Evolutionary conservation across 2,329 filamentous ascomycete species (phyloP), one percentile per base, ranked within the genome.

Genomic region (Raffaelea ambrosiae): DNA sequence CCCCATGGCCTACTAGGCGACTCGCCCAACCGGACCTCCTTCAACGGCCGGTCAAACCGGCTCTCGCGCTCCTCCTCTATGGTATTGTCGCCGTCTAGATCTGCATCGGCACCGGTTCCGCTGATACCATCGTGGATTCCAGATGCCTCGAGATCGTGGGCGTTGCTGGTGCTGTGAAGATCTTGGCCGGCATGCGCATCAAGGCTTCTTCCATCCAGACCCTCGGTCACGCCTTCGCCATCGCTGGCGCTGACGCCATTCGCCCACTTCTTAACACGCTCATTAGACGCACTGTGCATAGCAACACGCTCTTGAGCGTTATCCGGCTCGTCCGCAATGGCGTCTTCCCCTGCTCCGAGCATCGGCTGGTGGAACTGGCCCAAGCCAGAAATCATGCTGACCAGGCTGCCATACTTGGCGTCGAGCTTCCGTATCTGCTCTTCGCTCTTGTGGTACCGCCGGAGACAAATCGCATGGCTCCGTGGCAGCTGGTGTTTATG

Each of bases 401-500:
- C 88, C 40, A 96, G 71, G 62, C 84, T 91, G 54, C 88, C 89
- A 62, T 96, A 97, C 64, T 96, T 97, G 53, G 88, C 88, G 63
- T 97, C 91, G 48, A 97, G 73, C 65, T 94, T 87, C 55, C 82
- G 81, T 60, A 95, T 86, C 59, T 90, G 86, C 53, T 86, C 79
- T 57, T 91, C 84, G 59, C 90, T 91, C 64, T 81, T 84, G 66
- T 95, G 88, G 62, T 95, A 95, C 49, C 90, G 80, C 59, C 86
- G 83, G 51, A 97, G 82, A 64, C 91, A 97, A 40, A 96, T 79
- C 62, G 94, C 88, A 66, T 97, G 91, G 62, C 89, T 96, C 57
- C 91, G 81, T 10, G 91, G 91, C 47, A 97, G 78, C 64, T 95
- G 86, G 66, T 97, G 90, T 64, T 96, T 96, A 69, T 96, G 90